Base-by-base conservation (phyloP, 108 stramenopile genomes). In the Cyclotella baltica region DNA sequence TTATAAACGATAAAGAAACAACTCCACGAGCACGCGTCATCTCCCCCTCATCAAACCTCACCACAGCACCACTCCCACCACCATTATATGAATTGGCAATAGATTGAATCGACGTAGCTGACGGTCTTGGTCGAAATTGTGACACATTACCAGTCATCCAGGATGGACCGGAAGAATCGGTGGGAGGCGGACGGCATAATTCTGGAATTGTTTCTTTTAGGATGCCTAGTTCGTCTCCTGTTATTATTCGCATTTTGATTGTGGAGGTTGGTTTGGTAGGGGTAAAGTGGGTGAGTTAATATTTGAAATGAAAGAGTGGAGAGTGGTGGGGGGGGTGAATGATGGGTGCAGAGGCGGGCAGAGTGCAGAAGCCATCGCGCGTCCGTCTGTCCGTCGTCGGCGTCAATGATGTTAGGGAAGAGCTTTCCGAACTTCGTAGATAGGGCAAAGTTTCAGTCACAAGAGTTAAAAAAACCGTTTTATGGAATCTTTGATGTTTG, bases 191-290 rank as follows among this genome's bases (percentile, higher is more conserved):
- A 28, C 85, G 85, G 53, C 59, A 67, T 23, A 89, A 30, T 66
- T 91, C 89, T 18, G 91, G 91, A 43, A 92, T 90, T 20, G 68
- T 76, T 81, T 95, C 93, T 80, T 95, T 95, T 19, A 95, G 67
- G 27, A 92, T 70, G 9, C 93, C 93, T 52, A 91, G 92, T 81
- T 95, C 93, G 70, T 95, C 93, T 72, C 93, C 93, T 15, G 93
- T 91, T n/a, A 95, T 73, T 18, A 92, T 61, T 67, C 93, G 86
- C 93, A 95, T 95, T 3, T 37, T 43, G 1, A 23, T 15, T 20
- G 2, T 57, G 55, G 2, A 13, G 1, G 22, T 20, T 57, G 55
- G 6, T 48, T 34, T 62, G 35, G 10, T 70, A 13, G 13, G 43
- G 33, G 4, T 65, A 4, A 3, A 23, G n/a, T n/a, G 16, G 0